phyloP scores from a whole-genome alignment of 345 rosid species.

The Rhizophora apiculata region DNA sequence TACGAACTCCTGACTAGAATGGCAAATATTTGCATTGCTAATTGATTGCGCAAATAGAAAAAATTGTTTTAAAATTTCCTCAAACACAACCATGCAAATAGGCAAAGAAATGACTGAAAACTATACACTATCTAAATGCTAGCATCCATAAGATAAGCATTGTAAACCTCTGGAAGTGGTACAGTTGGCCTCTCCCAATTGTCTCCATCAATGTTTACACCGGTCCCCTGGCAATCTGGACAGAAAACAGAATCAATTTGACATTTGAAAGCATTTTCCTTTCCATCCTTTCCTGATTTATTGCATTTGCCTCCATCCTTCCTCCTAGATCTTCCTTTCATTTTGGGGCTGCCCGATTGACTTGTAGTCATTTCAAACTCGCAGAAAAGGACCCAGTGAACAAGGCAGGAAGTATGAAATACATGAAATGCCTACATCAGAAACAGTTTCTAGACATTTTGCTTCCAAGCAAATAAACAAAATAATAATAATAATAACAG shows the following conservation, averaged over 20 bases:
- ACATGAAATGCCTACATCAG: conserved; percentile 71
- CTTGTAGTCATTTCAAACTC: conserved; percentile 57
- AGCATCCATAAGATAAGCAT: not conserved
- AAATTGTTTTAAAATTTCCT: not conserved
- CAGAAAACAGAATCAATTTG: conserved; percentile 66
- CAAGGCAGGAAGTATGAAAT: conserved; percentile 80
- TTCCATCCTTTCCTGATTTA: conserved; percentile 32
- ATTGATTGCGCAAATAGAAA: not conserved
- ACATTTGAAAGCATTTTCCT: conserved; percentile 21
- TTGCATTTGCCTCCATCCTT: conserved; percentile 44
- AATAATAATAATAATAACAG: not conserved
- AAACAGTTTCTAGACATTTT: conserved; percentile 1
- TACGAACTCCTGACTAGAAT: not conserved
- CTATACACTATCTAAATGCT: not conserved
- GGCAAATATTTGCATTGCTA: not conserved
- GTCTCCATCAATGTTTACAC: conserved; percentile 50
- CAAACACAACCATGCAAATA: not conserved
- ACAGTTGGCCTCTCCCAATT: conserved; percentile 55
- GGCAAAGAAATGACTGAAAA: not conserved
- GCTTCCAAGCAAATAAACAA: not conserved
- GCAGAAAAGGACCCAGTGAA: conserved; percentile 85
- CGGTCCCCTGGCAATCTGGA: conserved; percentile 96
- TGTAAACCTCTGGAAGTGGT: conserved; percentile 76
- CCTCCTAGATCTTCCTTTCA: conserved; percentile 48
- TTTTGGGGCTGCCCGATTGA: conserved; percentile 39